phyloP scores from a whole-genome alignment of 225 moss, liverwort and hornwort genomes.

The Bryum argenteum region DNA sequence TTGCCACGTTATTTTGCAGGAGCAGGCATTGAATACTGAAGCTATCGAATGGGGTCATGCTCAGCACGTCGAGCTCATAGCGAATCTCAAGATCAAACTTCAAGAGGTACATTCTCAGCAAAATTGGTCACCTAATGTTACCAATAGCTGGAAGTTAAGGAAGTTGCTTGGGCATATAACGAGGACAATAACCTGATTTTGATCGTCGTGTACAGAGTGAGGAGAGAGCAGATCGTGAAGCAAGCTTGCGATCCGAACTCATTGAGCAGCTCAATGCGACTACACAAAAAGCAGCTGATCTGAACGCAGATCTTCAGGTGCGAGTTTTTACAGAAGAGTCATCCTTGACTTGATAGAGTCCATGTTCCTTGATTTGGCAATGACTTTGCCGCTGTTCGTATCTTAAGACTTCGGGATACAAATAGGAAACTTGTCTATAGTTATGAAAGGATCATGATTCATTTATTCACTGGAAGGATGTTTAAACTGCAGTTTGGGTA shows the following conservation, averaged over 20 bases:
- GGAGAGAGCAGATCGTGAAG: slow-evolving; percentile 51
- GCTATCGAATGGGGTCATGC: slow-evolving; percentile 51
- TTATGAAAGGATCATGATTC: too few relatives aligned
- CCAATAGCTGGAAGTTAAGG: neutral
- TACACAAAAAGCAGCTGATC: slow-evolving; percentile 38
- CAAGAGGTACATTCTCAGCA: slow-evolving; percentile 44
- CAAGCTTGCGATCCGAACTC: slow-evolving; percentile 34
- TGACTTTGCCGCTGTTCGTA: neutral
- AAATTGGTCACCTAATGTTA: neutral
- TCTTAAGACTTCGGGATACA: neutral
- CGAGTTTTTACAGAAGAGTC: neutral
- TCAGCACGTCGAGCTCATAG: slow-evolving; percentile 56
- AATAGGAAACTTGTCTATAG: slow-evolving; percentile 7
- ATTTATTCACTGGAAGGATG: too few relatives aligned
- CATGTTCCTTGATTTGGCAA: slow-evolving; percentile 6
- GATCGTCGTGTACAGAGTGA: slow-evolving; percentile 48
- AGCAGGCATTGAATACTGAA: slow-evolving; percentile 43
- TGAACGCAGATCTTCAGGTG: slow-evolving; percentile 67
- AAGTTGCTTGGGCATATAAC: neutral
- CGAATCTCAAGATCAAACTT: slow-evolving; percentile 52
- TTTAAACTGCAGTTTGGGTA: neutral
- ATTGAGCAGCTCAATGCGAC: slow-evolving; percentile 53
- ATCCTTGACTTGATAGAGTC: neutral
- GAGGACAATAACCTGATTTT: neutral
- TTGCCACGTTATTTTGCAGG: slow-evolving; percentile 33